Conservation (phyloP, 345 rosid species). For the Isatis tinctoria region DNA sequence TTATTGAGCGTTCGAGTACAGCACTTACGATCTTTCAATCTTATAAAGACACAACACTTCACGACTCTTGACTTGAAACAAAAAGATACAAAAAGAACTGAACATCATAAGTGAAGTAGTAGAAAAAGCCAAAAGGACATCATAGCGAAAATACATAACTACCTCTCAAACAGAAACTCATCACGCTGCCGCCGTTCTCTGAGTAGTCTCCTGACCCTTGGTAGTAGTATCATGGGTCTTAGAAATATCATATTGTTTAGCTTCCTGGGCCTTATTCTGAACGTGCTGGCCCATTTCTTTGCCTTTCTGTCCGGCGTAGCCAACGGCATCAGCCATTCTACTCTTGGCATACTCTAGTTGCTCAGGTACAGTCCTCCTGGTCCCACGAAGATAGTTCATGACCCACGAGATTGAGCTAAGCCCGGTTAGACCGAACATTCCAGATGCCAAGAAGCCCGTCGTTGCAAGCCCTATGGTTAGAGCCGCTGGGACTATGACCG, state of each 20-base stretch:
- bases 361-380: constrained; percentile 30
- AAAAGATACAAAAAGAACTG: background rate
- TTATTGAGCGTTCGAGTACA: background rate
- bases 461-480: constrained; percentile 40
- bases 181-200: background rate
- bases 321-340: constrained; percentile 40
- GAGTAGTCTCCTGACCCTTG: constrained; percentile 24
- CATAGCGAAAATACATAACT: background rate
- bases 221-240: constrained; percentile 23
- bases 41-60: constrained; percentile 15
- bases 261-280: constrained; percentile 39
- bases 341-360: constrained; percentile 41
- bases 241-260: constrained; percentile 23
- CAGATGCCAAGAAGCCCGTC: constrained; percentile 40
- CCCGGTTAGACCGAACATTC: constrained; percentile 48
- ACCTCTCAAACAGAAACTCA: background rate
- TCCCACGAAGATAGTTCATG: constrained; percentile 31
- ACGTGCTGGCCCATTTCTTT: constrained; percentile 48
- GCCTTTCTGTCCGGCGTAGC: constrained; percentile 43
- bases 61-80: background rate
- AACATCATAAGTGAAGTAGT: background rate
- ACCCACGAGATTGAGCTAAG: constrained; percentile 51
- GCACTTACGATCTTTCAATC: background rate
- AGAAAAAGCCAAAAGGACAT: no score
- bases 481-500: constrained; percentile 59